Base-by-base conservation (phyloP, 768 basidiomycete genomes). In the Mrakia hoshinonis region DNA sequence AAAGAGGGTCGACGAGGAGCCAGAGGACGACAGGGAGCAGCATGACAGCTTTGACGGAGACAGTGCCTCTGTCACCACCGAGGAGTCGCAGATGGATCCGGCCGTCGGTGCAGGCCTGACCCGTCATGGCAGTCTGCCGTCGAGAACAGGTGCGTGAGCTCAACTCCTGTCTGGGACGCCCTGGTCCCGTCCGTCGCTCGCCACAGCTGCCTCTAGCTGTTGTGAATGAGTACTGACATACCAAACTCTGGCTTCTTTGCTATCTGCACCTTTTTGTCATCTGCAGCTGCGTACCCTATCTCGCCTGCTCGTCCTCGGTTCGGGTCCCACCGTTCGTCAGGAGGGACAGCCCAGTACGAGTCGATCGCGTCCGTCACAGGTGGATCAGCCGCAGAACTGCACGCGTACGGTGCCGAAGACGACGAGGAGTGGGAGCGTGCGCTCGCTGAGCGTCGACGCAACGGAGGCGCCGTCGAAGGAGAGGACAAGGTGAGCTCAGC, bases 351-450 rank as follows among this genome's bases (percentile, higher is more conserved):
- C 36, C 31, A 31, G 34, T 61, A 58, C 58, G 58, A 61, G n/a
- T 61, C 58, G 31, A 61, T 61, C 58, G 58, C 58, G 22, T 61
- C 34, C 22, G 58, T 61, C 22, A 61, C 58, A 3, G 58, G 58
- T 18, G 55, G 55, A 58, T 26, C 55, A 24, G 52, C 52, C 34
- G 34, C 29, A 26, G 58, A 61, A 4, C 58, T 61, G 10, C 20
- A 63, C 31, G 64, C 64, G 4, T 38, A 46, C 64, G 34, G 51
- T n/a, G 24, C 36, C 26, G 52, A 73, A 34, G 67, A 68, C 31
- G 72, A 64, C 24, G 63, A 34, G 38, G 67, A 68, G 34, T 73
- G 72, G 72, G 67, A 73, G 61, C 36, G 47, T 4, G 72, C 72
- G 29, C 24, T 73, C 2, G 72, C 58, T 10, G 66, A 73, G 55